These are phyloP conservation scores for Tillandsia fasciculata DNA, from an alignment of 176 grass and related monocot species.

Conservation along the genomic window DNA sequence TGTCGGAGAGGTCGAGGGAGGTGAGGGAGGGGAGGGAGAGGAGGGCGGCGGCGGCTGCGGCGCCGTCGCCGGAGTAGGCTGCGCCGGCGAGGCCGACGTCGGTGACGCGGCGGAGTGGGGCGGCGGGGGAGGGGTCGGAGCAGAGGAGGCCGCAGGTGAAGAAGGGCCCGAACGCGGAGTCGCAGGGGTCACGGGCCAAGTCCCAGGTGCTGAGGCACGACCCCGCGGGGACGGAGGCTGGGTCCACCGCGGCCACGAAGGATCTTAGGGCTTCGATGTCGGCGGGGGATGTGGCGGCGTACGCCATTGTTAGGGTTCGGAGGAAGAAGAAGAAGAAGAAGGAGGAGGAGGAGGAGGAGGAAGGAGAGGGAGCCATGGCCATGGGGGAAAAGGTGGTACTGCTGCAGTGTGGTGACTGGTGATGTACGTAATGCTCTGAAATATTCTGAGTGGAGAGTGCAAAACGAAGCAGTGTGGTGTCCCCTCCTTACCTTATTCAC, in stretches of 20 bases:
- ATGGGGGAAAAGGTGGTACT: too few species aligned
- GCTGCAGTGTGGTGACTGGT: too few species aligned
- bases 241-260: constrained; percentile 22
- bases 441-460: too few species aligned
- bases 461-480: too few species aligned
- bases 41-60: constrained; percentile 19
- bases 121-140: constrained; percentile 32
- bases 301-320: not conserved
- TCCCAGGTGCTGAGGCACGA: constrained; percentile 11
- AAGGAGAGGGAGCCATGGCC: not conserved
- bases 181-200: not conserved
- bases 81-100: constrained; percentile 33
- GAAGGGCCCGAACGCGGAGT: not conserved
- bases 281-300: constrained; percentile 19
- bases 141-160: not conserved
- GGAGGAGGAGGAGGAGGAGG: constrained; percentile 10
- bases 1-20: constrained; percentile 37
- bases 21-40: constrained; percentile 36
- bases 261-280: constrained; percentile 28
- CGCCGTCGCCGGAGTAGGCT: constrained; percentile 15
- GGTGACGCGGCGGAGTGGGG: constrained; percentile 32
- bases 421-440: too few species aligned
- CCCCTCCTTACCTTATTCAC: too few species aligned
- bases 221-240: constrained; percentile 21
- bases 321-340: constrained; percentile 1